A percentile compares a stretch with the other conserved stretches of the same genome.
These are phyloP conservation scores for Phytophthora pistaciae DNA, from an alignment of 352 stramenopile species.

Conservation along the genomic window DNA sequence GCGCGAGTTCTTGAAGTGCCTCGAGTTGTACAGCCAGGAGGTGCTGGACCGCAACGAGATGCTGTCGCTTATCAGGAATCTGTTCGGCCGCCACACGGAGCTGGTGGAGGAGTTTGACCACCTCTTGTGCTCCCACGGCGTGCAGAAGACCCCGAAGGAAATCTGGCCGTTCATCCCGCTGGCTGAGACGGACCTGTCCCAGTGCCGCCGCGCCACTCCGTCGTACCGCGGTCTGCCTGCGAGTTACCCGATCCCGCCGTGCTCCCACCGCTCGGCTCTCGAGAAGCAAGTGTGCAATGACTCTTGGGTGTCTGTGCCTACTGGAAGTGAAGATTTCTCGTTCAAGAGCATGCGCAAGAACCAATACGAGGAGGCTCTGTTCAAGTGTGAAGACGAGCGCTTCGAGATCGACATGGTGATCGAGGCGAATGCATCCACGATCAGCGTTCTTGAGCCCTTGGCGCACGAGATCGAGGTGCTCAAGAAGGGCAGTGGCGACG, in stretches of 20 bases:
- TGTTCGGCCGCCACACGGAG: conserved; percentile 89
- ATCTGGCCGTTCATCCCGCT: conserved; percentile 94
- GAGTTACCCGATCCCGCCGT: conserved; percentile 98
- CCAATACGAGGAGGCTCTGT: conserved; percentile 99
- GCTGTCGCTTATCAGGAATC: conserved; percentile 88
- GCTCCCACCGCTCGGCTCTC: conserved; percentile 93
- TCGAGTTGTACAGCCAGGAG: conserved; percentile 98
- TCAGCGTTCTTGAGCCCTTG: conserved; percentile 96
- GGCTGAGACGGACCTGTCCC: conserved; percentile 91
- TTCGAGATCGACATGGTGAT: conserved; percentile 96
- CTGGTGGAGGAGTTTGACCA: conserved; percentile 86
- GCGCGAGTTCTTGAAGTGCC: conserved; percentile 98
- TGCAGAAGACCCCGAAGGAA: conserved; percentile 86
- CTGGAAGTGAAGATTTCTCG: conserved; percentile 99
- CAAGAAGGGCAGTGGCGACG: conserved; percentile 66
- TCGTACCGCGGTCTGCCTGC: conserved; percentile 98
- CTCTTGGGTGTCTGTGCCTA: conserved; percentile 97
- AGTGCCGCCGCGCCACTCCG: conserved; percentile 93
- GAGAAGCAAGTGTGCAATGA: conserved; percentile 96
- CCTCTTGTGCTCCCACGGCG: conserved; percentile 77
- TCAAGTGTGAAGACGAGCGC: conserved; percentile 99
- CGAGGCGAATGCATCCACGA: conserved; percentile 96
- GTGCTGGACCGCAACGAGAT: conserved; percentile 93
- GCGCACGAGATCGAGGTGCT: conserved; percentile 94
- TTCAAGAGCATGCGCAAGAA: conserved; percentile 99